Conservation (phyloP, 1,284 basidiomycete species). For the Cryptococcus hybrid region DNA sequence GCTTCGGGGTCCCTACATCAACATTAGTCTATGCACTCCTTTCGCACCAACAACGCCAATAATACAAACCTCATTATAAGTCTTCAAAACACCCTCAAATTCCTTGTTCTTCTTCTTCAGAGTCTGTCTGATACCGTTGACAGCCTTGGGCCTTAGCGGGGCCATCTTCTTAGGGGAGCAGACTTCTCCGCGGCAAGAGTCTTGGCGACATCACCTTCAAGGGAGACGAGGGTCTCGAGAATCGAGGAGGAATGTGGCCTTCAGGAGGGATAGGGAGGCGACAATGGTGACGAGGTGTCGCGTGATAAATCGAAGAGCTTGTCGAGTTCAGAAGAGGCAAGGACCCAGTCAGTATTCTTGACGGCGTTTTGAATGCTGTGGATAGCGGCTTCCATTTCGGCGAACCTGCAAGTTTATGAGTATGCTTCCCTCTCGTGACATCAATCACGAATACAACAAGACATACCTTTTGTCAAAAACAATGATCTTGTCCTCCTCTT, state of each 20-base stretch:
- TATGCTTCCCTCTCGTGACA: slow-evolving; percentile 10
- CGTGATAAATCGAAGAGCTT: slow-evolving; percentile 88
- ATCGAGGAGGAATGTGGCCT: slow-evolving; percentile 85
- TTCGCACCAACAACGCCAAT: background rate
- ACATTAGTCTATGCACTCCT: background rate
- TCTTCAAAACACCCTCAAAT: slow-evolving; percentile 75
- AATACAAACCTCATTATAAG: slow-evolving; percentile 67
- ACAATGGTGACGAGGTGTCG: slow-evolving; percentile 66
- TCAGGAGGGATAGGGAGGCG: slow-evolving; percentile 58
- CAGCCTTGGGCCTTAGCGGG: slow-evolving; percentile 86
- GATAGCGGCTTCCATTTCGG: slow-evolving; percentile 61
- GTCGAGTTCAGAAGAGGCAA: slow-evolving; percentile 92
- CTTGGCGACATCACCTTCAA: slow-evolving; percentile 73
- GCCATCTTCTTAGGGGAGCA: slow-evolving; percentile 87
- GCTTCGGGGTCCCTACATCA: slow-evolving; percentile 76
- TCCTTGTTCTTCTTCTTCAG: slow-evolving; percentile 90
- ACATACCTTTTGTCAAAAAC: slow-evolving; percentile 51
- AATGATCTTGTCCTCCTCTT: slow-evolving; percentile 48
- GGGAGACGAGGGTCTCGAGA: slow-evolving; percentile 71
- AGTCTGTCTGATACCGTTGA: slow-evolving; percentile 97
- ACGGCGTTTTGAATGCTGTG: slow-evolving; percentile 91
- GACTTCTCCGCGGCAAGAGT: slow-evolving; percentile 81
- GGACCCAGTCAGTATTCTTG: slow-evolving; percentile 91
- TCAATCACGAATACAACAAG: background rate
- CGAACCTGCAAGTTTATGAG: slow-evolving; percentile 24